Evolutionary conservation across 768 basidiomycete genomes (phyloP), one percentile per base, ranked within the genome.

Genomic region (Trametes coccinea): DNA sequence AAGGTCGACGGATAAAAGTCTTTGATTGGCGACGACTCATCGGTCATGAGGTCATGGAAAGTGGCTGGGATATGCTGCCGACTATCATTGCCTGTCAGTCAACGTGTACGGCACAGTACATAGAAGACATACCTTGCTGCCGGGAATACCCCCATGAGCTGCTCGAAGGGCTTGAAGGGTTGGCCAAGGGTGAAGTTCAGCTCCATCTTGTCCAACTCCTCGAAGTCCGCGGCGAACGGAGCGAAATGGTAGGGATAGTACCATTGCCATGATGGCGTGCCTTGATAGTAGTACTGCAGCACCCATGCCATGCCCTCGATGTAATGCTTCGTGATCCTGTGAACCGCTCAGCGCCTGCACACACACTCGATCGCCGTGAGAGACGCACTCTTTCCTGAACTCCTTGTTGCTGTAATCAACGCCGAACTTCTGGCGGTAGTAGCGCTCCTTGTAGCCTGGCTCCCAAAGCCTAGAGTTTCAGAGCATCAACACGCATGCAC

Each of bases 161-260:
- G 97, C 68, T 98, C 97, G 70, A 92, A 99, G 1, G 97, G 95
- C 69, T 90, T 93, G 82, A 98, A 98, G 3, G 97, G 97, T 61
- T 86, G 81, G 5, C 95, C 93, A 29, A 85, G 71, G 4, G 84
- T 82, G 70, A 98, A 98, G 40, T 79, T 74, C 71, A 98, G 86
- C 40, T 93, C 78, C 84, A 95, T 86, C 64, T 86, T 80, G 39
- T 81, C 83, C 49, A 96, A 79, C 47, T 91, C 87, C 58, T 84
- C 82, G 66, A 98, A 98, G 74, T 99, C 97, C 62, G 89, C 88
- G 7, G 97, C 97, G 73, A 99, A 99, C 0, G 97, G 97, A 11
- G 97, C 93, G 73, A 97, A 99, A 75, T 99, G 97, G 70, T 90
- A 95, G 1, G 97, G 97, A 73, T 98, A 98, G 77, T 90, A 99